These are phyloP conservation scores for Furcasterigmium sp. DNA, from an alignment of 2,329 filamentous ascomycete species.

Conservation along the genomic window DNA sequence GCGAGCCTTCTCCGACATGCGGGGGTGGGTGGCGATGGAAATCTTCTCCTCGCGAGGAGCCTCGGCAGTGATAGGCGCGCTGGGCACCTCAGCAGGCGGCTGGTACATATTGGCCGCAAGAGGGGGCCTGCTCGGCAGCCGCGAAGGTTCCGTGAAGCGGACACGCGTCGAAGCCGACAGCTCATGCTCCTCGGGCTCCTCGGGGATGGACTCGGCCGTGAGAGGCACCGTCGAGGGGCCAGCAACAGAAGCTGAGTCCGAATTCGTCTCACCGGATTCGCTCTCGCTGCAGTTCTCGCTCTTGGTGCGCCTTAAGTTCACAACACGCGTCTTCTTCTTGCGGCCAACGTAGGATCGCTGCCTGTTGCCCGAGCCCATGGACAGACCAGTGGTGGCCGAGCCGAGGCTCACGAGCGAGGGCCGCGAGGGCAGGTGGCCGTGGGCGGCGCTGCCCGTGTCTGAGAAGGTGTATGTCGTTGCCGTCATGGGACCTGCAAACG, in stretches of 20 bases:
- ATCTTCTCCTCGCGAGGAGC: not conserved
- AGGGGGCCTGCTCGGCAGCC: constrained; percentile 21
- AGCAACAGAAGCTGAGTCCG: constrained; percentile 49
- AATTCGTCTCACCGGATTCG: constrained; percentile 37
- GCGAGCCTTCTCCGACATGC: not conserved
- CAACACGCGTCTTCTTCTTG: constrained; percentile 79
- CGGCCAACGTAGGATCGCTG: constrained; percentile 57
- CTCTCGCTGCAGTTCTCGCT: constrained; percentile 47
- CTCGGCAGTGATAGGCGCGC: constrained; percentile 5
- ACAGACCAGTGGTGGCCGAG: constrained; percentile 57
- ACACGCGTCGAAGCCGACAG: constrained; percentile 27
- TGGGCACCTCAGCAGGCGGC: constrained; percentile 11
- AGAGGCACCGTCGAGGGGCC: constrained; percentile 58
- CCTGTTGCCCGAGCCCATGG: constrained; percentile 54
- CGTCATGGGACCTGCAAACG: constrained; percentile 53
- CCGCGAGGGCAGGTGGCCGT: constrained; percentile 61
- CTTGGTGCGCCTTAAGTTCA: constrained; percentile 68
- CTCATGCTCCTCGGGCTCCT: constrained; percentile 50
- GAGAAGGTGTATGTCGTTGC: constrained; percentile 65
- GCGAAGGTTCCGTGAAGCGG: constrained; percentile 31
- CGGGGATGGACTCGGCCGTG: constrained; percentile 46
- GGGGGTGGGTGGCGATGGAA: not conserved
- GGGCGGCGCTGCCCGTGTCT: constrained; percentile 59
- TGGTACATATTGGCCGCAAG: constrained; percentile 27
- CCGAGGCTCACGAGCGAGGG: constrained; percentile 60